Evolutionary conservation across 192 early-diverging fungal genomes (phyloP), one percentile per base, ranked within the genome.

Genomic region (Backusella westeae): DNA sequence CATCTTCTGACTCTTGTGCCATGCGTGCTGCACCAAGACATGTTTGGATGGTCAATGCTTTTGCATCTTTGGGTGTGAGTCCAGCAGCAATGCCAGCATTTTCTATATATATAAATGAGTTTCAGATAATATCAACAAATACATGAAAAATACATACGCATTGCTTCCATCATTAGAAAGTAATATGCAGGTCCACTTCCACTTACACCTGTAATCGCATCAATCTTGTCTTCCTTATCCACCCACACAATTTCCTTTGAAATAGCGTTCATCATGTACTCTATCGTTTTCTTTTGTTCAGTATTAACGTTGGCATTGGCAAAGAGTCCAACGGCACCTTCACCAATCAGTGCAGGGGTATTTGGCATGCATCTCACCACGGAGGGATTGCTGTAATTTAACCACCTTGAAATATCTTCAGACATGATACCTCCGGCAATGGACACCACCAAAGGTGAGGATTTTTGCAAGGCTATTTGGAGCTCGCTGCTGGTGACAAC

Each of bases 111-210:
- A 92, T 93, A 26, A 79, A 92, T 44, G 23, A 46, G 41, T 52
- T 46, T 72, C 32, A 32, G 21, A 29, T n/a, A 46, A 44, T 72
- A 34, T 10, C 2, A 29, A 46, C 12, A 34, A 14, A 71, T 26
- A 71, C 7, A 46, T 2, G 6, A 63, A 23, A 35, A 39, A 39
- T 7, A 74, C 81, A 79, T 75, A 82, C 81, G 91, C 87, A 96
- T 92, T 10, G 90, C 90, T 83, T 96, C 96, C 82, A 96, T 89
- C 75, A 98, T 85, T 78, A 96, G 81, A 86, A 98, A 98, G 82
- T 97, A 98, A 80, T 98, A 98, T 0, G 97, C 97, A 4, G 97
- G 97, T 1, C 97, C 97, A 29, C 92, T 93, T 2, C 97, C 95
- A 68, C 91, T 93, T 23, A 96, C 81, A 9, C 90, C 94, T 0